These are phyloP conservation scores for Klebsormidium nitens DNA, from an alignment of 139 green algal species.

Conservation along the genomic window DNA sequence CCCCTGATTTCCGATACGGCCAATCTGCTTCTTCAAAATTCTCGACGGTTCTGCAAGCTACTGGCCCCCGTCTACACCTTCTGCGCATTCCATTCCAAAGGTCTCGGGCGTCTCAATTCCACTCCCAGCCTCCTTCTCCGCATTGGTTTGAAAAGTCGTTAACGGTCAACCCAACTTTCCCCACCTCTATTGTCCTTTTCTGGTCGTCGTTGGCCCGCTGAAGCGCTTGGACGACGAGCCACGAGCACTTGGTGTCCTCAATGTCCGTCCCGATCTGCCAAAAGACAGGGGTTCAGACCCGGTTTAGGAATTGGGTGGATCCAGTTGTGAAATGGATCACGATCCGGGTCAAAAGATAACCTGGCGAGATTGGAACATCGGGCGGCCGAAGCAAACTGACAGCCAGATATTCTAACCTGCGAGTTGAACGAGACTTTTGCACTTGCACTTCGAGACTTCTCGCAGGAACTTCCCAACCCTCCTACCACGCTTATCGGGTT, in stretches of 20 bases:
- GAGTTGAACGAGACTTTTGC: too few species aligned
- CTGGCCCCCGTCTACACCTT: not conserved
- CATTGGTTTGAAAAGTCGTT: not conserved
- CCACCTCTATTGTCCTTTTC: constrained; percentile 60
- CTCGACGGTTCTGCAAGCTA: not conserved
- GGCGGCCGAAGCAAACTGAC: not conserved
- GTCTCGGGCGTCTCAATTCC: not conserved
- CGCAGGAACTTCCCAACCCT: too few species aligned
- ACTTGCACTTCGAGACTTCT: too few species aligned
- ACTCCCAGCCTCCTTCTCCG: constrained; percentile 9
- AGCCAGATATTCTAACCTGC: too few species aligned
- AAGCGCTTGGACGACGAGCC: constrained; percentile 92
- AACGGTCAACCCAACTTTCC: constrained; percentile 52
- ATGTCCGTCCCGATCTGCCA: constrained; percentile 93
- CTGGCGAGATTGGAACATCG: too few species aligned
- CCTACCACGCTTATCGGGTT: too few species aligned
- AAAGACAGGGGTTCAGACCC: not conserved
- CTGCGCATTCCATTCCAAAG: not conserved
- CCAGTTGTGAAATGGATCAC: too few species aligned
- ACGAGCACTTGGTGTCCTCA: constrained; percentile 98
- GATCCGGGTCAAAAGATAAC: too few species aligned
- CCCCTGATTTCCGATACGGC: not conserved
- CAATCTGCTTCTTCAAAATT: not conserved
- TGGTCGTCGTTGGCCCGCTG: constrained; percentile 67
- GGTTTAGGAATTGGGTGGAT: too few species aligned